Evolutionary conservation across 345 rosid genomes (phyloP).

Genomic region (Hibiscus syriacus): DNA sequence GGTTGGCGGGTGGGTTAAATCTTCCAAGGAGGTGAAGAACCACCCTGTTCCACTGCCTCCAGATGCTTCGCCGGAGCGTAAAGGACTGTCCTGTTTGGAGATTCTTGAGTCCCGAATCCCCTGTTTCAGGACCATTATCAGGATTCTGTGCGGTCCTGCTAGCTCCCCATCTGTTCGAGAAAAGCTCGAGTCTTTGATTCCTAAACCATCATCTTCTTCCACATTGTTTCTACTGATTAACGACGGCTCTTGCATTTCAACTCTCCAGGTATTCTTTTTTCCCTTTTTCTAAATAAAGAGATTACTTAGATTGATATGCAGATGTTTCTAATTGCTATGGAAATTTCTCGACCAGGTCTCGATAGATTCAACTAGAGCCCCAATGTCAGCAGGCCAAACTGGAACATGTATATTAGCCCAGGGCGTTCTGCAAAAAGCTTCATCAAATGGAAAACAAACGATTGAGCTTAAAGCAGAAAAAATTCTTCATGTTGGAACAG

Average conservation of each 20-base stretch:
- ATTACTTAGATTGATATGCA: neutral
- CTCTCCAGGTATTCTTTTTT: conserved; percentile 42
- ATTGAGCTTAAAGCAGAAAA: conserved; percentile 57
- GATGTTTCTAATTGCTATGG: neutral
- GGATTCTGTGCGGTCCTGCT: conserved; percentile 44
- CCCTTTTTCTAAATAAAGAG: no score
- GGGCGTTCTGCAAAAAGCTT: conserved; percentile 41
- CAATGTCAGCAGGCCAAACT: no score
- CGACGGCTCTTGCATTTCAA: conserved; percentile 65
- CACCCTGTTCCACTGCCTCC: conserved; percentile 23
- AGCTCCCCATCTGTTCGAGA: conserved; percentile 27
- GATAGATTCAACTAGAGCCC: no score
- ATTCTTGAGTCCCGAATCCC: conserved; percentile 60
- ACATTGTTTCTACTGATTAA: conserved; percentile 37
- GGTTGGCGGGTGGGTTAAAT: conserved; percentile 88
- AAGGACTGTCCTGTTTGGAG: conserved; percentile 47
- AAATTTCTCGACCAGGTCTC: conserved; percentile 37
- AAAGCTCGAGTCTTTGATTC: conserved; percentile 29
- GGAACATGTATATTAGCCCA: conserved; percentile 43
- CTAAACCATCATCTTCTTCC: conserved; percentile 25
- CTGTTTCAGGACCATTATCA: conserved; percentile 46
- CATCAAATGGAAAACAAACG: conserved; percentile 24
- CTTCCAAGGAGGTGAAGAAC: conserved; percentile 50
- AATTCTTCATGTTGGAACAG: conserved; percentile 61
- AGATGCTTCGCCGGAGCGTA: conserved; percentile 10